Conservation (phyloP, 768 basidiomycete genomes). For the Lactifluus subvellereus region DNA sequence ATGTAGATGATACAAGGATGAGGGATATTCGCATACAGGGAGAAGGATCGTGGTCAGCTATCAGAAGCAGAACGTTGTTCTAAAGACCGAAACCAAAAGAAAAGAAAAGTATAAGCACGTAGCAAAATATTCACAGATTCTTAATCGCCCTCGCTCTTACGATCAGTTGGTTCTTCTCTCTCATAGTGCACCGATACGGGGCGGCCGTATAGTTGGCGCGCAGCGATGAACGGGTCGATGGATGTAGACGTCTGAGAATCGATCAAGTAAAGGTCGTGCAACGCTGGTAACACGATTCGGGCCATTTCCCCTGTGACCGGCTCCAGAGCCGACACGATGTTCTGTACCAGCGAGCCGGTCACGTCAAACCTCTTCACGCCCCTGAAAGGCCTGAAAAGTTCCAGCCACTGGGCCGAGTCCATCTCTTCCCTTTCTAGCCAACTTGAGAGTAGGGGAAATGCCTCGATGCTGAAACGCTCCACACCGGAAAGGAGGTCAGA, state of each 20-base stretch:
- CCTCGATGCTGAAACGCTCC: not conserved
- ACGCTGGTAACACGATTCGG: not conserved
- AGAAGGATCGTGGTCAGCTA: not conserved
- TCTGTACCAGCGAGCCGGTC: not conserved
- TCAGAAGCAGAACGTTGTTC: not conserved
- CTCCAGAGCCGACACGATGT: slow-evolving; percentile 5
- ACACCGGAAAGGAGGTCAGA: not conserved
- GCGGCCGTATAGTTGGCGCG: not conserved
- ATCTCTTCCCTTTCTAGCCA: not conserved
- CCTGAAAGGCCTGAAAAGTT: not conserved
- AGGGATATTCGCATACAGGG: not conserved
- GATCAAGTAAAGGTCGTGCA: slow-evolving; percentile 12
- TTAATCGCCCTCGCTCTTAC: not conserved
- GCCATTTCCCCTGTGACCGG: slow-evolving; percentile 10
- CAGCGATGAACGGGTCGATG: slow-evolving; percentile 9
- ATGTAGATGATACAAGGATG: not conserved
- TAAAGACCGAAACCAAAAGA: not conserved
- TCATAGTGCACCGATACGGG: slow-evolving; percentile 4
- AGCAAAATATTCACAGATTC: not conserved
- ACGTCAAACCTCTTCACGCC: slow-evolving; percentile 1
- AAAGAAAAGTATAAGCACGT: not conserved
- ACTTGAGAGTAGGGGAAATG: not conserved
- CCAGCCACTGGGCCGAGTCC: not conserved
- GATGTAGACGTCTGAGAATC: not conserved
- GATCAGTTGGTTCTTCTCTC: not conserved